phyloP scores from a whole-genome alignment of 176 grass and related monocot genomes.

The Carex cristatella region DNA sequence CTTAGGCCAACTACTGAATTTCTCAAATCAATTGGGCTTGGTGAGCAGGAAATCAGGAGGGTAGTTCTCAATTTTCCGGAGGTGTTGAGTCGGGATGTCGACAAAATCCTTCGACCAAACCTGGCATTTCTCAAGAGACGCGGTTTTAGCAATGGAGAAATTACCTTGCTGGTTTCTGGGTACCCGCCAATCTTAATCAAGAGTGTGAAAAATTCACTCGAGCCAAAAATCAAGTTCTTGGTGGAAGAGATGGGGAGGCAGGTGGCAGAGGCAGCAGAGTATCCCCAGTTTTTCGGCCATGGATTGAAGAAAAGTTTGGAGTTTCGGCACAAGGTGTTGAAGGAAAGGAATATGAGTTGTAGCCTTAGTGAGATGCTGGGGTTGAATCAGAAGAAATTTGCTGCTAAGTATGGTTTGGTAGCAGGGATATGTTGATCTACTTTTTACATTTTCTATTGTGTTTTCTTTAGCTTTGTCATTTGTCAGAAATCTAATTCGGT shows the following conservation, averaged over 20 bases:
- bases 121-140: constrained; percentile 52
- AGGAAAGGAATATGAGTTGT: constrained; percentile 50
- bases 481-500: constrained; percentile 1
- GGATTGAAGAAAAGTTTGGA: constrained; percentile 83
- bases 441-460: constrained; percentile 5
- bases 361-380: constrained; percentile 81
- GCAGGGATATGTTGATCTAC: constrained; percentile 32
- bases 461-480: constrained; percentile 25
- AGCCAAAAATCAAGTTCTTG: constrained; percentile 91
- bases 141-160: constrained; percentile 59
- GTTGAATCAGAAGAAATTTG: constrained; percentile 82
- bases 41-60: constrained; percentile 52
- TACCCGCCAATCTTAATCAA: constrained; percentile 89
- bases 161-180: constrained; percentile 57
- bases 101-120: constrained; percentile 63
- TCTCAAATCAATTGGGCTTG: constrained; percentile 62
- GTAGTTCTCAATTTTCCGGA: constrained; percentile 56
- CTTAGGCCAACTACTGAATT: constrained; percentile 77
- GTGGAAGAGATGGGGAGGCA: constrained; percentile 75
- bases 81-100: constrained; percentile 63
- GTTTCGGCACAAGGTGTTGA: constrained; percentile 68
- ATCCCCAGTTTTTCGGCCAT: constrained; percentile 81
- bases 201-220: constrained; percentile 72
- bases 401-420: constrained; percentile 55
- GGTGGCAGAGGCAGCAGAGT: constrained; percentile 61